Conservation (phyloP, 2,329 filamentous ascomycete genomes). For the Ascomycota sp. region DNA sequence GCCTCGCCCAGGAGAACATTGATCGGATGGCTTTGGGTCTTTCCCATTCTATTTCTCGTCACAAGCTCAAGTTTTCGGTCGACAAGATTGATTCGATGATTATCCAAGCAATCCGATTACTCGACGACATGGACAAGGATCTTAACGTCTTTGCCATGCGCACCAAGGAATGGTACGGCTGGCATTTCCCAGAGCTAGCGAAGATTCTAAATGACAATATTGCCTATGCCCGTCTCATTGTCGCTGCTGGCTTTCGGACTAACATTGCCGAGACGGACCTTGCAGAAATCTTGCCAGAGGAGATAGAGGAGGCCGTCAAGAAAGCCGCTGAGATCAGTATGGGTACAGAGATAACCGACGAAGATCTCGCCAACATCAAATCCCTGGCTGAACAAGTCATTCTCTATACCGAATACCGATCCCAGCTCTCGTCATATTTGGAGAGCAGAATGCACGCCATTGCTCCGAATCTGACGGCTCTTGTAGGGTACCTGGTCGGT, state of each 20-base stretch:
- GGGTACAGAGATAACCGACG: constrained; percentile 87
- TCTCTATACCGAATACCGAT: constrained; percentile 71
- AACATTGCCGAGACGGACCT: constrained; percentile 59
- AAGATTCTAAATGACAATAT: constrained; percentile 95
- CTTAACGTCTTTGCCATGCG: constrained; percentile 97
- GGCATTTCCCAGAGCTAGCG: constrained; percentile 97
- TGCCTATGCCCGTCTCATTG: constrained; percentile 71
- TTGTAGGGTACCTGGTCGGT: constrained; percentile 83
- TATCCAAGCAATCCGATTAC: constrained; percentile 78
- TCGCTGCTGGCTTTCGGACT: constrained; percentile 72
- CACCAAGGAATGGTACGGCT: constrained; percentile 99
- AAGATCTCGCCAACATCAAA: constrained; percentile 84
- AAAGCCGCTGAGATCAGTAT: constrained; percentile 88
- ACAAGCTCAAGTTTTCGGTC: constrained; percentile 95
- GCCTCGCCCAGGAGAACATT: constrained; percentile 63
- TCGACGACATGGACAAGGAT: constrained; percentile 96
- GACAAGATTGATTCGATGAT: constrained; percentile 99
- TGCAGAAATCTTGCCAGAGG: constrained; percentile 78
- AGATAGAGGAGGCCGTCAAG: constrained; percentile 81
- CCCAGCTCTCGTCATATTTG: constrained; percentile 71
- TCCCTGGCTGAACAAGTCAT: constrained; percentile 84
- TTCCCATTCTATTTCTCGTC: constrained; percentile 83
- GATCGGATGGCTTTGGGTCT: constrained; percentile 90
- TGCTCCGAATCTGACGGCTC: constrained; percentile 79
- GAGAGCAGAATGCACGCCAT: constrained; percentile 89